phyloP scores from a whole-genome alignment of 1,284 basidiomycete genomes.

The Pseudozyma hubeiensis region DNA sequence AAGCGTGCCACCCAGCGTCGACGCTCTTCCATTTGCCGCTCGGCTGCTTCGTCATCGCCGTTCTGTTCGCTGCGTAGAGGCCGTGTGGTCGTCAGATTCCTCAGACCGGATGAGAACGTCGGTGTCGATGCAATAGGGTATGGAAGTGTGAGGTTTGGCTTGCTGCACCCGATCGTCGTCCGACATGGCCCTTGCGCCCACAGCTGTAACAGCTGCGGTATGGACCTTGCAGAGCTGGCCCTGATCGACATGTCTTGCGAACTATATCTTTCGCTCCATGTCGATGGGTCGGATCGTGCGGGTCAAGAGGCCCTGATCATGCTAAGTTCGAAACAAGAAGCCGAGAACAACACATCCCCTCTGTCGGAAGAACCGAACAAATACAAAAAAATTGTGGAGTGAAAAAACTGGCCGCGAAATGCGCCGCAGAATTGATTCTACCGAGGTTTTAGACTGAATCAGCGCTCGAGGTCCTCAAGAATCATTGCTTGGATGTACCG shows the following conservation, averaged over 20 bases:
- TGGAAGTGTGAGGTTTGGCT: no score
- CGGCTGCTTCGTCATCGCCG: slow-evolving; percentile 7
- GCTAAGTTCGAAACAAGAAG: not conserved
- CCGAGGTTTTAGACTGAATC: not conserved
- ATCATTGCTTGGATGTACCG: no score
- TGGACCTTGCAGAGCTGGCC: no score
- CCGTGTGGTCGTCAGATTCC: not conserved
- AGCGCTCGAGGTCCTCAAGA: no score
- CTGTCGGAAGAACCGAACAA: not conserved
- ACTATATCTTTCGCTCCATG: not conserved
- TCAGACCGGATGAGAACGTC: no score
- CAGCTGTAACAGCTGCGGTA: no score
- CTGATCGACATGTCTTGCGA: no score
- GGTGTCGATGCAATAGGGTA: no score
- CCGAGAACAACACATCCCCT: not conserved
- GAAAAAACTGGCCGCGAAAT: not conserved
- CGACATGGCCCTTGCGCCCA: no score
- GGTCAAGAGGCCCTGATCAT: not conserved
- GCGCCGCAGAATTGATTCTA: not conserved
- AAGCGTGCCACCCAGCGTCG: slow-evolving; percentile 32
- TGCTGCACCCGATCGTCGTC: no score
- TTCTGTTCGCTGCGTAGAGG: not conserved
- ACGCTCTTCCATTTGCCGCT: slow-evolving; percentile 35
- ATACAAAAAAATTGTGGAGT: not conserved
- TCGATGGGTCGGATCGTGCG: not conserved